phyloP scores from a whole-genome alignment of 805 yeast species.

The Ogataea philodendri region DNA sequence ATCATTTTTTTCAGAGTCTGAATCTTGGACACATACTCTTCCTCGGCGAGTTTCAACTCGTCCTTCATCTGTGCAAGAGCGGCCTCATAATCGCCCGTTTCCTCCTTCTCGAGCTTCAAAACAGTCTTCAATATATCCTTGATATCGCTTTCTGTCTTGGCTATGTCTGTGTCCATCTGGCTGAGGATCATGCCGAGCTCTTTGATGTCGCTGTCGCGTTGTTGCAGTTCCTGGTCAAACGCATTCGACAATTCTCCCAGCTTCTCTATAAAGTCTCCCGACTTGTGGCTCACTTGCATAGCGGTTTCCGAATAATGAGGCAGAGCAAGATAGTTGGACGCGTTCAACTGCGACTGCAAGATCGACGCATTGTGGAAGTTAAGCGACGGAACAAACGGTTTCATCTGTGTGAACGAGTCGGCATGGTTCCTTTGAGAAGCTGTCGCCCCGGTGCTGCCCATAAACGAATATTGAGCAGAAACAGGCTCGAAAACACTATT shows the following conservation, averaged over 20 bases:
- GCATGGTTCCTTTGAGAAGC: constrained; percentile 12
- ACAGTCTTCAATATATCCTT: constrained; percentile 37
- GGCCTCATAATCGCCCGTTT: constrained; percentile 29
- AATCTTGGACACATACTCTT: constrained; percentile 22
- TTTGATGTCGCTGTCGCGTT: constrained; percentile 37
- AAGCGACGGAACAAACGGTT: constrained; percentile 28
- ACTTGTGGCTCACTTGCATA: constrained; percentile 48
- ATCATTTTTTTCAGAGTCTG: constrained; percentile 28
- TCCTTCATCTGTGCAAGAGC: constrained; percentile 14
- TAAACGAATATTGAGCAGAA: constrained; percentile 10
- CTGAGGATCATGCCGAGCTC: constrained; percentile 29
- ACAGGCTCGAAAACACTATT: constrained; percentile 22
- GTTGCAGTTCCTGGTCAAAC: constrained; percentile 53
- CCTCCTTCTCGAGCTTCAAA: constrained; percentile 16
- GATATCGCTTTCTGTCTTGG: constrained; percentile 31
- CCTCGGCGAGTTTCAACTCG: constrained; percentile 19
- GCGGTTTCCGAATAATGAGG: constrained; percentile 55
- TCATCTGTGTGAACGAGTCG: constrained; percentile 27
- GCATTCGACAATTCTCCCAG: constrained; percentile 46
- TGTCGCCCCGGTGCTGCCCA: constrained; percentile 8
- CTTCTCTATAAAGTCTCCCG: constrained; percentile 49
- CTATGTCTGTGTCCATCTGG: constrained; percentile 35
- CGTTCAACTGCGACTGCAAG: constrained; percentile 20
- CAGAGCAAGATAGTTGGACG: constrained; percentile 23
- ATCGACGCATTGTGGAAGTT: constrained; percentile 17